Base-by-base conservation (phyloP, 2,329 filamentous ascomycete genomes). In the Orbilia quercus region DNA sequence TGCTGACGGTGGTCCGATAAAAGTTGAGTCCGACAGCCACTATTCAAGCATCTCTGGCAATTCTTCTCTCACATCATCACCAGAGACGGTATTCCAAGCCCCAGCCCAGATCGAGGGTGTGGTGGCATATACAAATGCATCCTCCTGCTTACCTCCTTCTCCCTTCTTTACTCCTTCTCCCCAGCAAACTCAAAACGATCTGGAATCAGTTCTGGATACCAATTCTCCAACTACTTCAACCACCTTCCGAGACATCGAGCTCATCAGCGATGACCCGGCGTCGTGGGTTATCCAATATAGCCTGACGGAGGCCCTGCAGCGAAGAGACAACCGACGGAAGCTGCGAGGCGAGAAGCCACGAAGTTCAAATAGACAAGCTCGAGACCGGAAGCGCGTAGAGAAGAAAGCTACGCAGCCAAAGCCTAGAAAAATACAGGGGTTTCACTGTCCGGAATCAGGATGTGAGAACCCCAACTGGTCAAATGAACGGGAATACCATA, bases 381-480 rank as follows among this genome's bases (percentile, higher is more conserved):
- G 31, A 16, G 62, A 65, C 42, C 5, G 20, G 57, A 7, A 3
- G 1, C 50, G 62, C 23, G 14, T 40, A 3, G 14, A 57, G 5
- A 57, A 50, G 31, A 47, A 65, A 14, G n/a, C 23, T 9, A 48
- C 12, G 7, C 16, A 20, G 9, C n/a, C 20, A 25, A 65, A 65
- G 16, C 25, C 11, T 14, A 48, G 62, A 18, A 57, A 55, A 23
- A 16, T 16, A 3, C 23, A 31, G 6, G 7, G 5, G 1, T 31
- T 28, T 14, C 23, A 4, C 0, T 65, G 62, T 31, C 62, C 62
- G 6, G 42, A 57, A 2, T 38, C 38, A 2, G 20, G 7, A 11
- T 64, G 60, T n/a, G n/a, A n/a, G n/a, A n/a, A n/a, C n/a, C 12
- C 12, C 2, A n/a, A 2, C 5, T 57, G 42, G 50, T 40, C 40